Conservation (phyloP, 352 stramenopile species). For the Phytophthora lateralis region DNA sequence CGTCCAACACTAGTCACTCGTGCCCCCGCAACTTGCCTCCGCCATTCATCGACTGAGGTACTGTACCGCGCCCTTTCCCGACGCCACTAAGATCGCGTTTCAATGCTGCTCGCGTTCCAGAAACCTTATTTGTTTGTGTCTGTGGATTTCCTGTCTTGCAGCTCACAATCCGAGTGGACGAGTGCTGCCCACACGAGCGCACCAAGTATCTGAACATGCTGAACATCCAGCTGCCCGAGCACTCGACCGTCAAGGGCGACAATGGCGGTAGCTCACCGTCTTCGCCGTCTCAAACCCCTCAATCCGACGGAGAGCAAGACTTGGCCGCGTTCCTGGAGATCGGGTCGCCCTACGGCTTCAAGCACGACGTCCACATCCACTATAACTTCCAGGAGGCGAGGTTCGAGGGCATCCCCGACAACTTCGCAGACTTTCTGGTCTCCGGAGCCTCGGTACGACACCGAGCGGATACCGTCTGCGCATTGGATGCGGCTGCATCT, state of each 20-base stretch:
- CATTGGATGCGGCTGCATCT: constrained; percentile 8
- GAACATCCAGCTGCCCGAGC: constrained; percentile 54
- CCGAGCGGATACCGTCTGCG: constrained; percentile 28
- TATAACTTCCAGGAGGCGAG: constrained; percentile 89
- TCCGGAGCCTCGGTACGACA: constrained; percentile 26
- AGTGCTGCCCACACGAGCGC: constrained; percentile 6
- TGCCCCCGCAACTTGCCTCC: not conserved
- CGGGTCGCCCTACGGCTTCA: constrained; percentile 72
- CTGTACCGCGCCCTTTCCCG: constrained; percentile 32
- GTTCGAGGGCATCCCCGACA: constrained; percentile 85
- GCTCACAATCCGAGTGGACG: constrained; percentile 34
- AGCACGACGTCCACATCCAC: constrained; percentile 85
- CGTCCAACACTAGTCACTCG: no score
- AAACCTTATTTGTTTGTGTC: constrained; percentile 29
- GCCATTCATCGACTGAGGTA: not conserved
- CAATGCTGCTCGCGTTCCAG: constrained; percentile 16
- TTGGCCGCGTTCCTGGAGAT: constrained; percentile 58
- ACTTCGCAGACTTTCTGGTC: constrained; percentile 78
- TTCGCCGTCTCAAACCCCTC: constrained; percentile 27
- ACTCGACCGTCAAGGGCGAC: constrained; percentile 34
- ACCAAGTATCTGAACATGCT: constrained; percentile 21
- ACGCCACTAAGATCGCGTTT: constrained; percentile 10
- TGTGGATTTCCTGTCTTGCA: not conserved
- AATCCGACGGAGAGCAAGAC: constrained; percentile 38
- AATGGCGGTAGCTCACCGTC: constrained; percentile 31